Percentiles rank a stretch among this genome's conserved stretches.
phyloP scores from a whole-genome alignment of 148 eudicot genomes.

The Rhododendron henanense region DNA sequence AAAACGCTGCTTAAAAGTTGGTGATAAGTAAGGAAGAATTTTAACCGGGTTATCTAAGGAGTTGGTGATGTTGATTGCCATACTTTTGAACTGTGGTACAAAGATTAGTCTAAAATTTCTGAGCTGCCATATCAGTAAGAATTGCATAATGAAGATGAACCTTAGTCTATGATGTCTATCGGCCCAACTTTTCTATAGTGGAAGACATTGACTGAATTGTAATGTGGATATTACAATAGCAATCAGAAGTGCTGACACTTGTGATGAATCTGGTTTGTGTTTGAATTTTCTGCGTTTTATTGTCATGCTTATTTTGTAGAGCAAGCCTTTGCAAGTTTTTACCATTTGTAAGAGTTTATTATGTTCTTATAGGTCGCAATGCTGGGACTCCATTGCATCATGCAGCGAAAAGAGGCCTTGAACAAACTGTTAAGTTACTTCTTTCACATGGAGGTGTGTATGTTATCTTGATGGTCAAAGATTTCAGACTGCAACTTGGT shows the following conservation, averaged over 20 bases:
- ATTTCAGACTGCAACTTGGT: not conserved
- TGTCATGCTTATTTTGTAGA: conserved; percentile 4
- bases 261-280: not conserved
- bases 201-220: not conserved
- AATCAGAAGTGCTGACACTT: not conserved
- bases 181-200: not conserved
- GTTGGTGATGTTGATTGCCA: not conserved
- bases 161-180: not conserved
- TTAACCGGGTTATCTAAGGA: not conserved
- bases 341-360: not conserved
- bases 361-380: conserved; percentile 48
- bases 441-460: conserved; percentile 75
- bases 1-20: not conserved
- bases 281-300: not conserved
- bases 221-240: not conserved
- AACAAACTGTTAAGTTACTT: conserved; percentile 65
- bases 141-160: not conserved
- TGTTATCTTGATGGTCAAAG: not conserved
- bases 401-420: conserved; percentile 94
- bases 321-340: not conserved
- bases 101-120: not conserved
- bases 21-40: not conserved
- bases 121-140: not conserved
- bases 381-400: conserved; percentile 96
- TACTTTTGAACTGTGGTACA: not conserved